phyloP scores from a whole-genome alignment of 31 red algal species.

The Asparagopsis taxiformis region DNA sequence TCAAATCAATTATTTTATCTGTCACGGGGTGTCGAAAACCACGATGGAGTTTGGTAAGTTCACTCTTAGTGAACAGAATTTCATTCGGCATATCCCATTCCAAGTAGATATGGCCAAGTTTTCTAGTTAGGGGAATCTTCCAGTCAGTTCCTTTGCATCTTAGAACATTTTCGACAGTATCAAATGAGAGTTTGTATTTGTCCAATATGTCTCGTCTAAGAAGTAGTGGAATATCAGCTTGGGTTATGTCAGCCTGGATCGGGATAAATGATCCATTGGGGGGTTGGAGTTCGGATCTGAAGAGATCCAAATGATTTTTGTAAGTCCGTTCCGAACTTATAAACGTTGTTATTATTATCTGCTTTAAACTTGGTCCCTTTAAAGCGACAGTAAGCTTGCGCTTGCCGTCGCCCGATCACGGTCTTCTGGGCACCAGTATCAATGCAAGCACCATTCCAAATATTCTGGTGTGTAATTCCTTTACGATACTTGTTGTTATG shows the following conservation, averaged over 20 bases:
- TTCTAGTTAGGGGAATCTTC: not conserved
- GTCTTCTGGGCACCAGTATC: constrained; percentile 2
- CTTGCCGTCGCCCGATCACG: not conserved
- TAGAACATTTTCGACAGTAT: not conserved
- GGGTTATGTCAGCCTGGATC: not conserved
- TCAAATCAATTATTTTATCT: constrained; percentile 3
- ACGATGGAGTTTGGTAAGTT: constrained; percentile 9
- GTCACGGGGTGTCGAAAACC: not conserved
- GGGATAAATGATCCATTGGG: not conserved
- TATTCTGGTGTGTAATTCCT: too few species aligned
- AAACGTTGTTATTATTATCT: not conserved
- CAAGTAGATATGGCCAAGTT: not conserved
- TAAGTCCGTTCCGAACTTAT: not conserved
- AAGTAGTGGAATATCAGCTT: constrained; percentile 10
- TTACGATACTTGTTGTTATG: too few species aligned
- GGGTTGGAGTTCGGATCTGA: not conserved
- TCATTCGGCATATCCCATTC: constrained; percentile 1
- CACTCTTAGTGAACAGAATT: not conserved
- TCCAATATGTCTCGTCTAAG: constrained; percentile 8
- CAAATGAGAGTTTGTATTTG: not conserved
- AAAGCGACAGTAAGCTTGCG: not conserved
- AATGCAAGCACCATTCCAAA: constrained; percentile 4
- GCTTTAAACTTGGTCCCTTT: constrained; percentile 9
- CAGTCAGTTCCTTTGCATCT: not conserved
- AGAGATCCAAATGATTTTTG: constrained; percentile 5